These are phyloP conservation scores for Microthlaspi erraticum DNA, from an alignment of 345 rosid species.

Conservation along the genomic window DNA sequence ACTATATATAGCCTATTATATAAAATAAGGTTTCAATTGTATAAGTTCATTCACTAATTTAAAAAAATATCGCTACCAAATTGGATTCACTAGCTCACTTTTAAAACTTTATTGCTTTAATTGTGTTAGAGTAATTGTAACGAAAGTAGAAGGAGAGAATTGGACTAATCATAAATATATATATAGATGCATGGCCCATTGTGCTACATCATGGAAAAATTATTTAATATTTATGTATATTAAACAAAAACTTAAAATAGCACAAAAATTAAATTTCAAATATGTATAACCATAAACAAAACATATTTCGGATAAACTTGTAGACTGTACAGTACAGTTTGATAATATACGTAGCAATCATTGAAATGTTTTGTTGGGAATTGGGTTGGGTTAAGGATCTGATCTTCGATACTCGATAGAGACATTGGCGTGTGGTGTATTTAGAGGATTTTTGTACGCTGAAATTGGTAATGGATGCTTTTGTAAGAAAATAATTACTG, in stretches of 20 bases:
- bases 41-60: neutral
- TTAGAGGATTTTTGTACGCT: neutral
- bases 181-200: slow-evolving; percentile 27
- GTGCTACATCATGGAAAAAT: neutral
- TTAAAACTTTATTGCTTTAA: neutral
- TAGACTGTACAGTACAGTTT: neutral
- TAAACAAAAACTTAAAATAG: neutral
- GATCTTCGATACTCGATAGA: slow-evolving; percentile 18
- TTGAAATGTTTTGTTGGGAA: slow-evolving; percentile 10
- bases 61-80: slow-evolving; percentile 3
- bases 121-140: slow-evolving; percentile 8
- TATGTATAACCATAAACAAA: neutral
- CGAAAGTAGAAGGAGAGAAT: neutral
- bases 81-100: slow-evolving; percentile 15
- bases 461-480: neutral
- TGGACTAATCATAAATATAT: slow-evolving; percentile 6
- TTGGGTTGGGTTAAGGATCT: neutral
- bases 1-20: slow-evolving; percentile 1
- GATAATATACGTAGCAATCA: slow-evolving; percentile 5
- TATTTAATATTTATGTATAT: slow-evolving; percentile 18
- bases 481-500: neutral
- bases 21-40: neutral
- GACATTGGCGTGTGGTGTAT: slow-evolving; percentile 4
- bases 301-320: neutral
- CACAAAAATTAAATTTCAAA: neutral